Conservation (phyloP, 257 asterid species). For the Handroanthus guayacan region DNA sequence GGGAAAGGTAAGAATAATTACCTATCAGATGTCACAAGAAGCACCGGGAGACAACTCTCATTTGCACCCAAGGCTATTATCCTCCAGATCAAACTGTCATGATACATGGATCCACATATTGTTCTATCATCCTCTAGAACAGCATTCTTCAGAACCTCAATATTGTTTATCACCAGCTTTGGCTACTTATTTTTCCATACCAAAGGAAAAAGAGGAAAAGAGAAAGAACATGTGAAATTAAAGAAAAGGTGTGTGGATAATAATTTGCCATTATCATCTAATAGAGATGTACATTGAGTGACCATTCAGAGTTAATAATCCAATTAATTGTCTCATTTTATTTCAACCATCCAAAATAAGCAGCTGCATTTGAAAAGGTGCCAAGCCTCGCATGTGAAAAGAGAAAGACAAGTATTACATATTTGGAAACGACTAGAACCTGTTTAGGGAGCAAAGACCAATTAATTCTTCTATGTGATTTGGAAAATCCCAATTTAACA, state of each 20-base stretch:
- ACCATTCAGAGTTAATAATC: conserved; percentile 20
- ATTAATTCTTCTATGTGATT: conserved; percentile 6
- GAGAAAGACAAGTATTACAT: conserved; percentile 19
- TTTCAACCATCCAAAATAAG: conserved; percentile 28
- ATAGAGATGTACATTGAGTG: conserved; percentile 22
- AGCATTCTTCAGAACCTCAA: conserved; percentile 87
- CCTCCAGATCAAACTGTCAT: conserved; percentile 96
- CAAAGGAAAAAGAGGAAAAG: conserved; percentile 31
- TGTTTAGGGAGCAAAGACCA: conserved; percentile 7
- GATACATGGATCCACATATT: conserved; percentile 84
- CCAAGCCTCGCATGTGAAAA: conserved; percentile 16
- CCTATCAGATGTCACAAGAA: conserved; percentile 93
- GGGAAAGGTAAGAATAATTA: conserved; percentile 42
- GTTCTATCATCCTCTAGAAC: conserved; percentile 62
- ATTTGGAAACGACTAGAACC: conserved; percentile 22
- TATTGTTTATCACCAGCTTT: conserved; percentile 94
- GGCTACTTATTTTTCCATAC: conserved; percentile 69
- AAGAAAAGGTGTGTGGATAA: conserved; percentile 14
- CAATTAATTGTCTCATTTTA: conserved; percentile 17
- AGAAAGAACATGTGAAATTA: conserved; percentile 39
- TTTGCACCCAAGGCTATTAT: conserved; percentile 86
- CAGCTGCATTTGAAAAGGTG: conserved; percentile 7
- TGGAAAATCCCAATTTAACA: conserved; percentile 20
- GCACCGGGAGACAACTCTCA: conserved; percentile 81
- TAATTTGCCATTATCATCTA: conserved; percentile 20